These are phyloP conservation scores for Aurifilum marmelostoma DNA, from an alignment of 2,329 filamentous ascomycete genomes.

Conservation along the genomic window DNA sequence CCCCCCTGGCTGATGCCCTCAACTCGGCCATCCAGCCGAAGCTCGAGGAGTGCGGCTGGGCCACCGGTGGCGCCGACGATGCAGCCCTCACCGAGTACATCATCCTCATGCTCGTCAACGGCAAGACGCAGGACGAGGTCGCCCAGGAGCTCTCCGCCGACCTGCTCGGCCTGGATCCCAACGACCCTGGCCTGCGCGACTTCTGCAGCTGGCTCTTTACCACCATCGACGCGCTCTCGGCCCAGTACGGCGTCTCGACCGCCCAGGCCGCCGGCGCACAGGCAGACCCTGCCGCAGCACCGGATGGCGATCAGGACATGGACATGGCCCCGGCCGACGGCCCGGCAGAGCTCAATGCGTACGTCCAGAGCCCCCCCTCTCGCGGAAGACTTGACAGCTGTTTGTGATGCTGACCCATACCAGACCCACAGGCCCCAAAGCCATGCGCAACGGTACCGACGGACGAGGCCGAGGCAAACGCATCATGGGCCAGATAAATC, in stretches of 20 bases:
- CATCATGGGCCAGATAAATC: slow-evolving; percentile 83
- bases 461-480: slow-evolving; percentile 72
- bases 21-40: slow-evolving; percentile 85
- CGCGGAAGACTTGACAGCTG: neutral
- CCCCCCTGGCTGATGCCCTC: slow-evolving; percentile 83
- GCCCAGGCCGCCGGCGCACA: slow-evolving; percentile 43
- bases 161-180: slow-evolving; percentile 77
- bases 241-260: slow-evolving; percentile 59
- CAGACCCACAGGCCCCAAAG: slow-evolving; percentile 92
- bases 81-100: slow-evolving; percentile 93
- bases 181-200: slow-evolving; percentile 79
- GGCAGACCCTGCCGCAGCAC: slow-evolving; percentile 37
- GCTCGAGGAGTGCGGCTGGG: slow-evolving; percentile 92
- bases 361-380: slow-evolving; percentile 42
- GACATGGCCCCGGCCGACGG: slow-evolving; percentile 67
- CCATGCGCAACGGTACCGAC: slow-evolving; percentile 77
- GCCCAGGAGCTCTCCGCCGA: slow-evolving; percentile 86
- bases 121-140: slow-evolving; percentile 89
- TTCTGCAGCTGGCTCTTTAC: slow-evolving; percentile 95
- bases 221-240: slow-evolving; percentile 71
- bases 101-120: slow-evolving; percentile 94
- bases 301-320: slow-evolving; percentile 60
- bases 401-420: slow-evolving; percentile 44
- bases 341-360: slow-evolving; percentile 59
- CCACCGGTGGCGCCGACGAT: slow-evolving; percentile 74